These are phyloP conservation scores for Solanum paucissectum DNA, from an alignment of 257 asterid genomes.

Conservation along the genomic window DNA sequence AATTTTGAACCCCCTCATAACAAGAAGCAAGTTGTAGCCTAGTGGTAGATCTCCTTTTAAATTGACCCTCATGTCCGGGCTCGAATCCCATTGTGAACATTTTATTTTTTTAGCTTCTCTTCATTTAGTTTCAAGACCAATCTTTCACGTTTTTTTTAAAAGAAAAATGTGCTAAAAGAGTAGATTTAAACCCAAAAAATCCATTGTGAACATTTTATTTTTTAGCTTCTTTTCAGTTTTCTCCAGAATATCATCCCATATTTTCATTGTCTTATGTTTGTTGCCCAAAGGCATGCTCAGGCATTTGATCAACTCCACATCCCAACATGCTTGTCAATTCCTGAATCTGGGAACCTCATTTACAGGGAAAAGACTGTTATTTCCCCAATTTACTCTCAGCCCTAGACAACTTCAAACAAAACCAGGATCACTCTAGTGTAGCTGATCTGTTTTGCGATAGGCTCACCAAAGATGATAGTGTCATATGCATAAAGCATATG, in stretches of 20 bases:
- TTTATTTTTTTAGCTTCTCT: too few relatives aligned
- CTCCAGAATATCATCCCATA: not conserved
- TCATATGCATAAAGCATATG: too few relatives aligned
- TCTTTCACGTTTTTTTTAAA: too few relatives aligned
- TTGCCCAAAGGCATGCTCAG: not conserved
- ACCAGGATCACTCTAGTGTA: too few relatives aligned
- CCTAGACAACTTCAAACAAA: not conserved
- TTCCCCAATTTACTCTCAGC: not conserved
- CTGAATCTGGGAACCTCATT: not conserved
- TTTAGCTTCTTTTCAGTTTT: not conserved
- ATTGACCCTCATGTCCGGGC: not conserved
- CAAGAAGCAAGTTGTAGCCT: not conserved
- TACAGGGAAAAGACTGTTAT: not conserved
- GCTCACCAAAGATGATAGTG: too few relatives aligned
- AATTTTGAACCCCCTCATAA: not conserved
- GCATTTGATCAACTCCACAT: not conserved
- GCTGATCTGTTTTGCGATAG: too few relatives aligned
- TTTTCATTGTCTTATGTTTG: not conserved
- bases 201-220: not conserved
- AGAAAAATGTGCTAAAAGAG: too few relatives aligned
- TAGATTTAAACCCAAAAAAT: too few relatives aligned
- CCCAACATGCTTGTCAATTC: not conserved
- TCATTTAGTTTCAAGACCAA: too few relatives aligned
- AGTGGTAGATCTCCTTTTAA: not conserved
- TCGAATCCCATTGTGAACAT: not conserved